Percentiles rank a stretch among this genome's conserved stretches.
phyloP scores from a whole-genome alignment of 495 filamentous ascomycete genomes.

The Daldinia concentrica region DNA sequence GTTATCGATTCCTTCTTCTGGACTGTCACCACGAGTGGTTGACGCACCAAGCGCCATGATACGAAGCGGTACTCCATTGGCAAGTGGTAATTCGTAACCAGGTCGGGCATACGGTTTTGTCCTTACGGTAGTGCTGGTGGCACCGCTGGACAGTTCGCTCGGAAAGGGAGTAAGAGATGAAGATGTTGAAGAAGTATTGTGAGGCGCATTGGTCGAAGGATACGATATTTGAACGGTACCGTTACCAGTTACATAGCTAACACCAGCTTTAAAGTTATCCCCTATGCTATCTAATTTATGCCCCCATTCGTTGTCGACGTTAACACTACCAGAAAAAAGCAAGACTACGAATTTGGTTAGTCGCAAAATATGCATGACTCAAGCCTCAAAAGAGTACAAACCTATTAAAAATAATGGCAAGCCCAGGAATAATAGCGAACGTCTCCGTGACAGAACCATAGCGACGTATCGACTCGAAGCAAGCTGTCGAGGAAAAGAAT shows the following conservation, averaged over 20 bases:
- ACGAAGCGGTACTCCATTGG: constrained; percentile 46
- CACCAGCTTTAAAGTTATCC: constrained; percentile 44
- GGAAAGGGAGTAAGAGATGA: constrained; percentile 22
- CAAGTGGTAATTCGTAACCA: constrained; percentile 46
- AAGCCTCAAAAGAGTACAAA: constrained; percentile 3
- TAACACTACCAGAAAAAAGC: constrained; percentile 44
- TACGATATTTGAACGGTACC: constrained; percentile 42
- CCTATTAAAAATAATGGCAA: constrained; percentile 45
- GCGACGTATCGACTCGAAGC: constrained; percentile 41
- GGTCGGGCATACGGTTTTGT: constrained; percentile 45
- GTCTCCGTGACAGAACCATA: constrained; percentile 46
- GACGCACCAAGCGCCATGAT: constrained; percentile 51
- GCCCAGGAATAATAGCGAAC: constrained; percentile 44
- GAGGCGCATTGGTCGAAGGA: constrained; percentile 28
- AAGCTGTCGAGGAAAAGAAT: constrained; percentile 39
- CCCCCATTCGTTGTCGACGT: constrained; percentile 46
- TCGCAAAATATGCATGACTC: constrained; percentile 1
- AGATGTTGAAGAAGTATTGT: constrained; percentile 21
- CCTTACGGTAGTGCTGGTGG: constrained; percentile 32
- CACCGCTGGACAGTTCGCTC: constrained; percentile 28
- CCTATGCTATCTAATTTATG: constrained; percentile 43
- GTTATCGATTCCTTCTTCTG: constrained; percentile 45
- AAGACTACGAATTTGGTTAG: constrained; percentile 35
- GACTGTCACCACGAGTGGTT: constrained; percentile 48
- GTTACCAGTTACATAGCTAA: constrained; percentile 47